Conservation (phyloP, 805 yeast species). For the Torulaspora microellipsoides region DNA sequence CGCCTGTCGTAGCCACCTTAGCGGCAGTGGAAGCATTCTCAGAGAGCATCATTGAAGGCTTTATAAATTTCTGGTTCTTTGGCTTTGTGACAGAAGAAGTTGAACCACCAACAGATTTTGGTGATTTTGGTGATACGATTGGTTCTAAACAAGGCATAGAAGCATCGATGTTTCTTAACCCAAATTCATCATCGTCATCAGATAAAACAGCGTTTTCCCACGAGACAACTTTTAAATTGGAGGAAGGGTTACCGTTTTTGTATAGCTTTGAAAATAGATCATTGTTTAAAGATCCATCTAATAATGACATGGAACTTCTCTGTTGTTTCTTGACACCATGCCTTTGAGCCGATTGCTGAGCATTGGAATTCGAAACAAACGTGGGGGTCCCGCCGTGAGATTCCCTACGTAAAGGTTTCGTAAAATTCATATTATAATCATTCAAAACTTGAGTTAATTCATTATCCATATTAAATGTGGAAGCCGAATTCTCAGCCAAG, state of each 20-base stretch:
- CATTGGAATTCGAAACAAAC: background rate
- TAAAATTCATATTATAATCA: conserved; percentile 25
- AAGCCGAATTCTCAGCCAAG: background rate
- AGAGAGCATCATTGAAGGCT: conserved; percentile 30
- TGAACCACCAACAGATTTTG: conserved; percentile 5
- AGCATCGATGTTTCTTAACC: conserved; percentile 1
- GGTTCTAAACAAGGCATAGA: conserved; percentile 9
- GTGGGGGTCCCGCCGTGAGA: conserved; percentile 1
- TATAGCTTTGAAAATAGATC: conserved; percentile 25
- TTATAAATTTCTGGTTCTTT: conserved; percentile 19
- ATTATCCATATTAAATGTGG: conserved; percentile 17
- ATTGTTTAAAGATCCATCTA: conserved; percentile 20
- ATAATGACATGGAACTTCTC: conserved; percentile 26
- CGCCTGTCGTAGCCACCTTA: conserved; percentile 26
- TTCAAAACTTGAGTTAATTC: conserved; percentile 24
- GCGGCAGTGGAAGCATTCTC: conserved; percentile 29
- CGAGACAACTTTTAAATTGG: conserved; percentile 13
- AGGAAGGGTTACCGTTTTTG: conserved; percentile 10
- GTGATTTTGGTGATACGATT: conserved; percentile 13
- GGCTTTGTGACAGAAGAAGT: conserved; percentile 1
- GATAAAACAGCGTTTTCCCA: conserved; percentile 14
- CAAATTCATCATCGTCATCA: conserved; percentile 15
- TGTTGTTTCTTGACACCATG: conserved; percentile 28
- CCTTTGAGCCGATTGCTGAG: conserved; percentile 5
- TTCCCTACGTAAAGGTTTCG: conserved; percentile 2